Conservation (phyloP, 1,139 yeast species). For the Candida tetrigidarum region DNA sequence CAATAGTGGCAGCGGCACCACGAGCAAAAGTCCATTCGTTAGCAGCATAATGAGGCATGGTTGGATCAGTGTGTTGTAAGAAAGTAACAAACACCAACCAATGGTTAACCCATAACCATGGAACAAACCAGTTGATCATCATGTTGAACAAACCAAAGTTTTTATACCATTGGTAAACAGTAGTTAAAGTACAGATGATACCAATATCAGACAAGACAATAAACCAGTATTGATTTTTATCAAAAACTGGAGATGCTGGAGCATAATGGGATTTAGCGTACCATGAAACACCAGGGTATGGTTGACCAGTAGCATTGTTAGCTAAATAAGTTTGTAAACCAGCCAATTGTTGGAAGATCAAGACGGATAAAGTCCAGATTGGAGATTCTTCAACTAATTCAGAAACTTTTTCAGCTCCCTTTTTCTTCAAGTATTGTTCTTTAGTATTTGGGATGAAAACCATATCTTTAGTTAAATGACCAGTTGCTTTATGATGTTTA, state of each 20-base stretch:
- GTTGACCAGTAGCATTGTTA: conserved; percentile 80
- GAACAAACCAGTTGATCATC: conserved; percentile 73
- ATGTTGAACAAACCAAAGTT: conserved; percentile 66
- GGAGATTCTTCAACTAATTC: conserved; percentile 80
- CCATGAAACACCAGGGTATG: conserved; percentile 54
- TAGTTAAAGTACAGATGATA: conserved; percentile 53
- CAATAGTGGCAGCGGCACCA: conserved; percentile 89
- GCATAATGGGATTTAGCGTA: conserved; percentile 61
- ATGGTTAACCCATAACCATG: conserved; percentile 83
- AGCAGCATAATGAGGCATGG: conserved; percentile 78
- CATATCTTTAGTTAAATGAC: conserved; percentile 79
- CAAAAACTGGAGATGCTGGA: conserved; percentile 77
- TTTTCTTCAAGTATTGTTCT: conserved; percentile 51
- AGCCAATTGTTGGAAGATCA: conserved; percentile 73
- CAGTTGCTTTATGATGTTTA: conserved; percentile 89
- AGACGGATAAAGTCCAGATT: conserved; percentile 54
- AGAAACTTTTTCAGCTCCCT: conserved; percentile 46
- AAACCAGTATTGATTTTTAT: conserved; percentile 68
- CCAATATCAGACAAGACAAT: conserved; percentile 77
- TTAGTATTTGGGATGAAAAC: conserved; percentile 78
- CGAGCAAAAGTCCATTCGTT: conserved; percentile 83
- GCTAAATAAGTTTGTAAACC: conserved; percentile 73
- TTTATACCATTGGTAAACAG: conserved; percentile 66
- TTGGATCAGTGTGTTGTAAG: conserved; percentile 83
- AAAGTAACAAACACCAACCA: conserved; percentile 89